These are phyloP conservation scores for Arthrobotrys musiformis DNA, from an alignment of 2,329 filamentous ascomycete species.

Conservation along the genomic window DNA sequence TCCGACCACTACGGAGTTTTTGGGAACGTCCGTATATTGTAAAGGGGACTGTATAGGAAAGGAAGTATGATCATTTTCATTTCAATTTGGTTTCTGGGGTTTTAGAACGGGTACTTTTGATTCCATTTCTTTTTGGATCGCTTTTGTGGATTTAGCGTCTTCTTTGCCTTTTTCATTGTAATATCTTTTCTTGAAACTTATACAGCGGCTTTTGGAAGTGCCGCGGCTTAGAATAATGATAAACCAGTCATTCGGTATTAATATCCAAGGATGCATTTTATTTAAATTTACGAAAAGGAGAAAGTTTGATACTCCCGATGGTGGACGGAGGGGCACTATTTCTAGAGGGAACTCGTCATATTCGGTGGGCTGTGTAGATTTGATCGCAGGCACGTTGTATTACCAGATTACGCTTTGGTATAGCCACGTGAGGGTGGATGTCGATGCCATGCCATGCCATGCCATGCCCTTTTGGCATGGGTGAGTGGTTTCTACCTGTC, in stretches of 20 bases:
- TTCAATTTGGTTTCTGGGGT: background rate
- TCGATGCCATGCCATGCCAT: no score
- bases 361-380: no score
- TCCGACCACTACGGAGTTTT: conserved; percentile 52
- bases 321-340: background rate
- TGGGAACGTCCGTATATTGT: conserved; percentile 42
- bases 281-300: background rate
- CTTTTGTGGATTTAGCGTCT: conserved; percentile 13
- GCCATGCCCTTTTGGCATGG: no score
- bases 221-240: conserved; percentile 15
- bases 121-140: background rate
- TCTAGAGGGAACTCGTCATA: background rate
- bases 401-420: no score
- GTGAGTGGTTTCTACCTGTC: no score
- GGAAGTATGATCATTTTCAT: background rate
- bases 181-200: background rate
- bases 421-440: no score
- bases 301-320: background rate
- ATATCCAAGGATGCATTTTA: background rate
- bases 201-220: no score
- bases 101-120: background rate
- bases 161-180: background rate
- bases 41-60: background rate
- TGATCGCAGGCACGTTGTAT: no score
- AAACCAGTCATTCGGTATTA: background rate